Base-by-base conservation (phyloP, 2,329 filamentous ascomycete species). In the Fusarium sp. region DNA sequence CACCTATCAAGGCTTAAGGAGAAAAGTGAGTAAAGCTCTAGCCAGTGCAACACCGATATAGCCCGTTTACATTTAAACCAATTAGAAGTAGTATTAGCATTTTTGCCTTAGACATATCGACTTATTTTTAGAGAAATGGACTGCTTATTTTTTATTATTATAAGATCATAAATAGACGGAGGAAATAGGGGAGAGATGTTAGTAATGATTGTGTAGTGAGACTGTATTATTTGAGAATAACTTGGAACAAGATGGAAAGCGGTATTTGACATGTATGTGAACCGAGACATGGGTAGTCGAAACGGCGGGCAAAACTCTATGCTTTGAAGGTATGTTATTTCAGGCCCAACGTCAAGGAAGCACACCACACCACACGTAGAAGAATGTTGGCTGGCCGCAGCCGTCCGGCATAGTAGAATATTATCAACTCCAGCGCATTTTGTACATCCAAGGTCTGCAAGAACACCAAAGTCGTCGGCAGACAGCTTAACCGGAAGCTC, bases 381-480 rank as follows among this genome's bases (percentile, higher is more conserved):
- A 62, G 39, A 58, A 67, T 39, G 33, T 45, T 49, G 52, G 45
- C 44, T 57, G 42, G 53, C 53, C 49, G 64, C 61, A 72, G 43
- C 34, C 39, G 38, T 61, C 50, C 65, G 65, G 51, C 57, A 65
- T 63, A 50, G 58, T 38, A 43, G 36, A 43, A 68, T 50, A 65
- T 67, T 64, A 62, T 67, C 50, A 62, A 69, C 49, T 69, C 68
- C 63, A 64, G 62, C 54, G 67, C 59, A 62, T 70, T 70, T 69
- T 74, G 60, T 74, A 74, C 70, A 75, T 73, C 68, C 73, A 65
- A 75, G 64, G 58, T 66, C 62, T 70, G 63, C 64, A 73, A 69
- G 66, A 72, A 72, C 64, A 74, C 53, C 52, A 65, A 65, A 47
- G 58, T 67, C 57, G 50, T 59, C 47, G 62, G 56, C 45, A 62